These are phyloP conservation scores for Malassezia brasiliensis DNA, from an alignment of 1,284 basidiomycete species.

Conservation along the genomic window DNA sequence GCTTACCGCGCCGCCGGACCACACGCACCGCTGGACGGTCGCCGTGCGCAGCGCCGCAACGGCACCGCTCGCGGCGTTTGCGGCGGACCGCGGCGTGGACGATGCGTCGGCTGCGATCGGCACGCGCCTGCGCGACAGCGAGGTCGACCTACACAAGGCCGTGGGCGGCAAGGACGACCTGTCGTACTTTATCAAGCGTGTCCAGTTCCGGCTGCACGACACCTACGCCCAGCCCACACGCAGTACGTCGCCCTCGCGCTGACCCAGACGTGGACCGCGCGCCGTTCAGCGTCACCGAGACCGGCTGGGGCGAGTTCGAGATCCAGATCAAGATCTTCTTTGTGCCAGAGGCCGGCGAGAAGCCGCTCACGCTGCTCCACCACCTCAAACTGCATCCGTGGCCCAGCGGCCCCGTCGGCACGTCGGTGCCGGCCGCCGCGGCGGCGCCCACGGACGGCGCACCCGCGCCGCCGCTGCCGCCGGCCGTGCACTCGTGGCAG, in stretches of 20 bases:
- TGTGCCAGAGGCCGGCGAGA: slow-evolving; percentile 81
- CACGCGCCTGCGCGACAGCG: slow-evolving; percentile 37
- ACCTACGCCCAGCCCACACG: slow-evolving; percentile 83
- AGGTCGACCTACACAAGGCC: slow-evolving; percentile 41
- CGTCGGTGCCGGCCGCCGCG: slow-evolving; percentile 46
- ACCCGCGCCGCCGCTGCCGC: slow-evolving; percentile 21
- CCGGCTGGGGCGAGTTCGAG: slow-evolving; percentile 99
- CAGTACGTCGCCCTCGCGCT: slow-evolving; percentile 55
- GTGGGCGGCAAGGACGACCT: slow-evolving; percentile 47
- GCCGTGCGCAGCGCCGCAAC: slow-evolving; percentile 62
- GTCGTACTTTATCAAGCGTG: slow-evolving; percentile 58
- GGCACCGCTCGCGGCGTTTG: slow-evolving; percentile 49
- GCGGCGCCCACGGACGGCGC: not conserved
- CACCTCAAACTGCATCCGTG: slow-evolving; percentile 95
- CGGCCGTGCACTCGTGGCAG: slow-evolving; percentile 74
- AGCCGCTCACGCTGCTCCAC: slow-evolving; percentile 75
- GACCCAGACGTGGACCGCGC: slow-evolving; percentile 72
- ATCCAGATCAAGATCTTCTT: slow-evolving; percentile 88
- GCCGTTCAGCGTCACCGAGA: slow-evolving; percentile 89
- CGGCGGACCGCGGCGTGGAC: slow-evolving; percentile 9
- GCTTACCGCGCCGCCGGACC: slow-evolving; percentile 57
- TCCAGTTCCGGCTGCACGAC: slow-evolving; percentile 95
- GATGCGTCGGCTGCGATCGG: slow-evolving; percentile 17
- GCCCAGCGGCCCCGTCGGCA: slow-evolving; percentile 47
- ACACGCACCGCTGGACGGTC: slow-evolving; percentile 95